These are phyloP conservation scores for Halenospora varia DNA, from an alignment of 495 filamentous ascomycete genomes.

Conservation along the genomic window DNA sequence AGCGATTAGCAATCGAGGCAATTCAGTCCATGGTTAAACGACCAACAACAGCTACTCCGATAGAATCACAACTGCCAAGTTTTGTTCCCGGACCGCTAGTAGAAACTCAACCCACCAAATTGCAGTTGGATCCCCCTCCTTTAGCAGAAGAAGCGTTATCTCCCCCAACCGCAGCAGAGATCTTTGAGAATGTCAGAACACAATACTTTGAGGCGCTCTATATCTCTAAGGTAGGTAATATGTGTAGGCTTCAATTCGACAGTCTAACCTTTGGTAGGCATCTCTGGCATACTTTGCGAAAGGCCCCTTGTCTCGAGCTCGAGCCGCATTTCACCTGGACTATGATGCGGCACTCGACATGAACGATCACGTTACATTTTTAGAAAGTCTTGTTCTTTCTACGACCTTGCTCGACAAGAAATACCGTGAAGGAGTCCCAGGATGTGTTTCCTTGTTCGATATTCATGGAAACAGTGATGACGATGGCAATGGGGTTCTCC, in stretches of 20 bases:
- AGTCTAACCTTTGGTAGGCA: constrained; percentile 43
- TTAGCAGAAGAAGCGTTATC: background rate
- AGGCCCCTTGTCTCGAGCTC: constrained; percentile 84
- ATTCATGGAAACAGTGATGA: constrained; percentile 55
- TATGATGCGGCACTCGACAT: constrained; percentile 47
- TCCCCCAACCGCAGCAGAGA: constrained; percentile 54
- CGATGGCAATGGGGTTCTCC: constrained; percentile 38
- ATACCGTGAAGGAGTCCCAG: constrained; percentile 72
- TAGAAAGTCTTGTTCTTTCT: constrained; percentile 67
- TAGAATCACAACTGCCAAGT: constrained; percentile 24
- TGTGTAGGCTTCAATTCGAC: constrained; percentile 23
- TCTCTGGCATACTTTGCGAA: constrained; percentile 97
- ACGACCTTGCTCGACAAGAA: constrained; percentile 82
- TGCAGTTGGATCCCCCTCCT: constrained; percentile 2
- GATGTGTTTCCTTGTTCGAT: constrained; percentile 60
- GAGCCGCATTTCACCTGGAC: constrained; percentile 66
- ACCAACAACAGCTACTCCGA: constrained; percentile 26
- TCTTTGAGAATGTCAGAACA: constrained; percentile 62
- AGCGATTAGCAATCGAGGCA: constrained; percentile 47
- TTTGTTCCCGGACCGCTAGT: constrained; percentile 3
- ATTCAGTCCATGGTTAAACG: constrained; percentile 44
- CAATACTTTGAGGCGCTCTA: constrained; percentile 92
- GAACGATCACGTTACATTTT: constrained; percentile 59
- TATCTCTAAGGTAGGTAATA: constrained; percentile 63
- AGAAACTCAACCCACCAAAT: background rate